These are phyloP conservation scores for Trifolium dubium DNA, from an alignment of 306 rosid species.

Conservation along the genomic window DNA sequence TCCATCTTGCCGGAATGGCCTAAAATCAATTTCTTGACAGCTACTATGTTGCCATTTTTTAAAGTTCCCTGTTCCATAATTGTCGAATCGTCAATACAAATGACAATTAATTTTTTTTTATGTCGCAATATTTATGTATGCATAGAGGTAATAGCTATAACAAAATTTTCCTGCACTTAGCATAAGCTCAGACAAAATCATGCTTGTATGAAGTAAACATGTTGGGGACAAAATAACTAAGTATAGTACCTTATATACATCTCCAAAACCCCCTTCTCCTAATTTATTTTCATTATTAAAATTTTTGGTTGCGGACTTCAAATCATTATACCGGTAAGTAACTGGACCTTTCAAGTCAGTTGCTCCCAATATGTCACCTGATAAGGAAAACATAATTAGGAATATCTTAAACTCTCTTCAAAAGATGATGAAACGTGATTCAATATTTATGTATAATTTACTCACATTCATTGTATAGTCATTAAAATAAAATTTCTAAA, in stretches of 20 bases:
- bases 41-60: slow-evolving; percentile 68
- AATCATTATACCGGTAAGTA: slow-evolving; percentile 55
- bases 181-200: neutral
- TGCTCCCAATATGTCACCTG: slow-evolving; percentile 70
- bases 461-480: no score
- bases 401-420: no score
- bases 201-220: neutral
- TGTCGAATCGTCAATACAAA: neutral
- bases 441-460: neutral
- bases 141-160: no score
- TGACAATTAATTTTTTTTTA: neutral
- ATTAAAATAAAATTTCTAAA: neutral
- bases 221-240: neutral
- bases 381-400: neutral
- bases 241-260: slow-evolving; percentile 63
- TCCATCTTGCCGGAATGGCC: slow-evolving; percentile 54
- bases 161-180: no score
- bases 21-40: slow-evolving; percentile 64
- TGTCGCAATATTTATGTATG: no score
- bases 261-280: slow-evolving; percentile 84
- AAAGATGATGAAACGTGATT: no score
- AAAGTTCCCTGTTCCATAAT: slow-evolving; percentile 60
- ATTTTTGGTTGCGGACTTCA: slow-evolving; percentile 65
- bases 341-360: slow-evolving; percentile 71
- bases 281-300: slow-evolving; percentile 64